These are phyloP conservation scores for Blumeria graminis DNA, from an alignment of 2,329 filamentous ascomycete genomes.

Conservation along the genomic window DNA sequence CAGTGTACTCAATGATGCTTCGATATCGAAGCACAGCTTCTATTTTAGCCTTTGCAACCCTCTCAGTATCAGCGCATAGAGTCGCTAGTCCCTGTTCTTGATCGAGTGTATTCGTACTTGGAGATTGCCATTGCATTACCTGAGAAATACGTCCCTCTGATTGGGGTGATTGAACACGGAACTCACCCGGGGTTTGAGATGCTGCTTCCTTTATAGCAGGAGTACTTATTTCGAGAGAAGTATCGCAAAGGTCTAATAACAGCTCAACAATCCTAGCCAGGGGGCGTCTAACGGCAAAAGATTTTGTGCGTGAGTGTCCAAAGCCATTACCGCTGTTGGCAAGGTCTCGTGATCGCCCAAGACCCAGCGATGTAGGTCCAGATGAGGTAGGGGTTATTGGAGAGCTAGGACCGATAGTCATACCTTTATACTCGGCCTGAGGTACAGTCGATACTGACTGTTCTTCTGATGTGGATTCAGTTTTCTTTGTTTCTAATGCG, in stretches of 20 bases:
- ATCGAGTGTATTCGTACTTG: slow-evolving; percentile 70
- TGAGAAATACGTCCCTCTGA: slow-evolving; percentile 89
- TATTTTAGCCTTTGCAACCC: slow-evolving; percentile 63
- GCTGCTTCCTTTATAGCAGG: slow-evolving; percentile 74
- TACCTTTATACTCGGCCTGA: slow-evolving; percentile 64
- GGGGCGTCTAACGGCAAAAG: slow-evolving; percentile 76
- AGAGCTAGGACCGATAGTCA: slow-evolving; percentile 51
- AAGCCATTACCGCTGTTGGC: slow-evolving; percentile 43
- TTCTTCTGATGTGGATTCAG: slow-evolving; percentile 34
- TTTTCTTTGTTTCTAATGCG: slow-evolving; percentile 58
- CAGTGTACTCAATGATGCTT: slow-evolving; percentile 82
- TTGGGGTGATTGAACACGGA: slow-evolving; percentile 82
- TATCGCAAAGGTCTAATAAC: slow-evolving; percentile 85
- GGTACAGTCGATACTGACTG: slow-evolving; percentile 21
- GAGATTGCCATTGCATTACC: slow-evolving; percentile 89
- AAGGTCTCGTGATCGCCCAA: slow-evolving; percentile 45
- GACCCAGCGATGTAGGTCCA: slow-evolving; percentile 44
- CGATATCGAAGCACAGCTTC: slow-evolving; percentile 82
- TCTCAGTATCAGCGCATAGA: slow-evolving; percentile 77
- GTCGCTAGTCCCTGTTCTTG: slow-evolving; percentile 76
- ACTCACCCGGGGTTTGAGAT: slow-evolving; percentile 42
- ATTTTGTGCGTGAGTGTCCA: slow-evolving; percentile 59
- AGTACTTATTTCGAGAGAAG: slow-evolving; percentile 79
- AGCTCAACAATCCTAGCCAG: slow-evolving; percentile 86
- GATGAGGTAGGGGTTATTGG: slow-evolving; percentile 39